phyloP scores from a whole-genome alignment of 2,329 filamentous ascomycete species.

The Hortaea sp. region DNA sequence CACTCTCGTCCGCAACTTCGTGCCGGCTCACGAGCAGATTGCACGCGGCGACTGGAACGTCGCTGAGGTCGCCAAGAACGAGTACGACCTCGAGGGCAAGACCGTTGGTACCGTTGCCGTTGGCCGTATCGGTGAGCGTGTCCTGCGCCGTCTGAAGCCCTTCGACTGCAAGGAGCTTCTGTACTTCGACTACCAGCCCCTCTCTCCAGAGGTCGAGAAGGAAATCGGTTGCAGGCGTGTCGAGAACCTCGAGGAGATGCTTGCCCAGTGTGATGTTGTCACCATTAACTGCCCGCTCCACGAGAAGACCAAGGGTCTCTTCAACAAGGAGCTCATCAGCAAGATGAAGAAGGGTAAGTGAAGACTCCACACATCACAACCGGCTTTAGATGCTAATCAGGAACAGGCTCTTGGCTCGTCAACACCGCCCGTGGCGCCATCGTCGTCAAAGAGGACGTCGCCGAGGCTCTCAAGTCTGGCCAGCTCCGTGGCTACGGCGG shows the following conservation, averaged over 20 bases:
- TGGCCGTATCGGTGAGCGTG: conserved; percentile 95
- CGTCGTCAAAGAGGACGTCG: conserved; percentile 98
- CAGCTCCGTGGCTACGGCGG: conserved; percentile 83
- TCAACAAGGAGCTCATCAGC: conserved; percentile 96
- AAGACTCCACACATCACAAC: neutral
- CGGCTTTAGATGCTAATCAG: neutral
- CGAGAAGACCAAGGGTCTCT: conserved; percentile 91
- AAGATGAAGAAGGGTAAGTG: conserved; percentile 96
- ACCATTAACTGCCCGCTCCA: conserved; percentile 99
- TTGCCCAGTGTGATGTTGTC: conserved; percentile 89
- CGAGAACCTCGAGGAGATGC: conserved; percentile 81
- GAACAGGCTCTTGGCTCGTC: conserved; percentile 83
- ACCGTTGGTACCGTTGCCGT: conserved; percentile 95
- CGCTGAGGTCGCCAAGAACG: conserved; percentile 91
- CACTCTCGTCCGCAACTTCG: conserved; percentile 91
- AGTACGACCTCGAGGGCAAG: conserved; percentile 96
- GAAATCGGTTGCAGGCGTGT: conserved; percentile 94
- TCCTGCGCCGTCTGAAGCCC: conserved; percentile 86
- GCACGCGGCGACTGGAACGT: conserved; percentile 87
- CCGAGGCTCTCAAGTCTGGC: conserved; percentile 80
- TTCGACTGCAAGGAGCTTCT: conserved; percentile 99
- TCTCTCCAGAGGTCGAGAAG: conserved; percentile 73
- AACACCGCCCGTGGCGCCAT: conserved; percentile 99
- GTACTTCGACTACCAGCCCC: conserved; percentile 98
- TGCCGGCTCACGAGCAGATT: conserved; percentile 92